Conservation (phyloP, 2,329 filamentous ascomycete species). For the Pseudocercospora eumusae region DNA sequence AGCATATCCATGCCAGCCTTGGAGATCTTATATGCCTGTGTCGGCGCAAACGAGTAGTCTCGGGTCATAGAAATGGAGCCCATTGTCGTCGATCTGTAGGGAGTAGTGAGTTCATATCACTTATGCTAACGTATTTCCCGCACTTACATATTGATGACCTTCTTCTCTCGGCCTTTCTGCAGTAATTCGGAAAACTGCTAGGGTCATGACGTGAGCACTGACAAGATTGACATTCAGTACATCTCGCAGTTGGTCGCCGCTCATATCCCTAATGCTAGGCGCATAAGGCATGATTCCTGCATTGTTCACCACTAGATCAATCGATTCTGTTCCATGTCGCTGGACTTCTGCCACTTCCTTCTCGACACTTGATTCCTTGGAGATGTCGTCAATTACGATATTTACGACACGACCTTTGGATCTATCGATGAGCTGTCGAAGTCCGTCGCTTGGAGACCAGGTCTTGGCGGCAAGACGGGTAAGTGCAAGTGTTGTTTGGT, state of each 20-base stretch:
- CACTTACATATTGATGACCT: conserved; percentile 48
- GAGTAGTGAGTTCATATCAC: background rate
- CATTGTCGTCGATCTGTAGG: conserved; percentile 44
- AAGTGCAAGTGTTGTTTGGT: no score
- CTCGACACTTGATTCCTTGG: conserved; percentile 15
- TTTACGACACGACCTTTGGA: conserved; percentile 18
- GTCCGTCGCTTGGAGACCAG: conserved; percentile 25
- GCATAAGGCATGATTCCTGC: conserved; percentile 12
- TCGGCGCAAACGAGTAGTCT: conserved; percentile 28
- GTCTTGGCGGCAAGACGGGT: background rate
- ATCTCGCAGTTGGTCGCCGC: conserved; percentile 8
- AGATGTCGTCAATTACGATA: conserved; percentile 9
- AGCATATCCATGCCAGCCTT: conserved; percentile 54
- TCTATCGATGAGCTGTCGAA: conserved; percentile 12
- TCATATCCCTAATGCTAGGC: conserved; percentile 13
- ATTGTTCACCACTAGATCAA: conserved; percentile 23
- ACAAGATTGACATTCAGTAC: conserved; percentile 41
- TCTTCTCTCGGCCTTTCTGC: conserved; percentile 46
- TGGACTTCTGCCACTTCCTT: conserved; percentile 12
- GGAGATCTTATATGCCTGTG: conserved; percentile 48
- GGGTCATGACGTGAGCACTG: conserved; percentile 46
- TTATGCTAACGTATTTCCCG: background rate
- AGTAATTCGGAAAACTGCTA: conserved; percentile 43
- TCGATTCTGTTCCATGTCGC: conserved; percentile 5
- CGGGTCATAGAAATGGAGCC: conserved; percentile 44